Percentiles rank a stretch among this genome's conserved stretches.
These are phyloP conservation scores for Chenopodium album DNA, from an alignment of 148 eudicot species.

Conservation along the genomic window DNA sequence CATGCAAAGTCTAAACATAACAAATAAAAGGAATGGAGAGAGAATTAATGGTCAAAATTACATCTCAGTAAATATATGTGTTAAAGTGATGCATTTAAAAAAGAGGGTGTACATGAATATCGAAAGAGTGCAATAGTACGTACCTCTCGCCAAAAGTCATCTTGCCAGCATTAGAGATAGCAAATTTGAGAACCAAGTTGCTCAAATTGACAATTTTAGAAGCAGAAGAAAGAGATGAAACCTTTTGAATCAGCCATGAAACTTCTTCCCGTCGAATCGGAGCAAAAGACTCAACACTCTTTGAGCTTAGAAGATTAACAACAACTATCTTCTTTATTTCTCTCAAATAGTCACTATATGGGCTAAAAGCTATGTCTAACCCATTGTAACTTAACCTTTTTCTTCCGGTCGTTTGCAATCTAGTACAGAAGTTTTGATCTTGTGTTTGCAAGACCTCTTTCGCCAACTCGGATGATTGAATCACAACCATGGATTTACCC, in stretches of 20 bases:
- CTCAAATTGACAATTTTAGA: slow-evolving; percentile 18
- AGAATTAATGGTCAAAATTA: no score
- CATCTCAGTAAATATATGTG: no score
- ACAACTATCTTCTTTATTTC: slow-evolving; percentile 24
- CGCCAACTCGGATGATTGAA: slow-evolving; percentile 14
- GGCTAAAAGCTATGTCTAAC: slow-evolving; percentile 10
- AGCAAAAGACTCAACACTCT: slow-evolving; percentile 20
- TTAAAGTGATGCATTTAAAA: no score
- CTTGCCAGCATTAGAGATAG: slow-evolving; percentile 4
- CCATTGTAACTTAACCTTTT: slow-evolving; percentile 18
- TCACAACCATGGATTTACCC: not conserved
- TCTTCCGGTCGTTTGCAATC: not conserved
- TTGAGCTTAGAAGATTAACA: slow-evolving; percentile 22
- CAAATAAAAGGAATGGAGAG: no score
- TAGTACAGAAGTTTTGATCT: slow-evolving; percentile 17
- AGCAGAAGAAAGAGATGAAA: slow-evolving; percentile 5
- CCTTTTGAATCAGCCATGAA: slow-evolving; percentile 9
- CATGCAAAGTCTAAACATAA: no score
- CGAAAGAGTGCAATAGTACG: no score
- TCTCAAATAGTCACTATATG: slow-evolving; percentile 15
- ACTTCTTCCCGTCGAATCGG: slow-evolving; percentile 23
- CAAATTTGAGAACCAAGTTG: slow-evolving; percentile 14
- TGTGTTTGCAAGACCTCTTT: slow-evolving; percentile 24
- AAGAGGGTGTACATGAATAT: no score
- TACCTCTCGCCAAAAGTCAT: slow-evolving; percentile 33